These are phyloP conservation scores for Penicillium sp. DNA, from an alignment of 2,329 filamentous ascomycete genomes.

Conservation along the genomic window DNA sequence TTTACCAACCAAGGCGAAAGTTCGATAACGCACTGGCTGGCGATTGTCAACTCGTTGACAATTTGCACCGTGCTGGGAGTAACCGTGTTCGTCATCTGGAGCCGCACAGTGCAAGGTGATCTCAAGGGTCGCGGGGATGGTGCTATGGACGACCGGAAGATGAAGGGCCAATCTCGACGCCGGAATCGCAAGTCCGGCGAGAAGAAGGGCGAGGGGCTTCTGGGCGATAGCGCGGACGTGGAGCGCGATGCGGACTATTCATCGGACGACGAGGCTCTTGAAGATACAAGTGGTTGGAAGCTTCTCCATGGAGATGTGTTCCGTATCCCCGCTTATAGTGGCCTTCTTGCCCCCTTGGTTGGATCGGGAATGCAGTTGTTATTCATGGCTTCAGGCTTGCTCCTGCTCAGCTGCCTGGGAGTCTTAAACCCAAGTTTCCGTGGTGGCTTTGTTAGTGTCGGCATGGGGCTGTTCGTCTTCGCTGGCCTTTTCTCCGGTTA, in stretches of 20 bases:
- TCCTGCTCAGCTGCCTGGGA: conserved; percentile 70
- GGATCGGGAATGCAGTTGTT: conserved; percentile 84
- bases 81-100: conserved; percentile 75
- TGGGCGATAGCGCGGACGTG: conserved; percentile 58
- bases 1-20: conserved; percentile 85
- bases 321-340: conserved; percentile 66
- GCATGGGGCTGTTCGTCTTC: conserved; percentile 76
- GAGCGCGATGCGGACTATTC: conserved; percentile 55
- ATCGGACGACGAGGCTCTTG: conserved; percentile 69
- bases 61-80: conserved; percentile 76
- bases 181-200: conserved; percentile 44
- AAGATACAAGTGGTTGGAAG: conserved; percentile 86
- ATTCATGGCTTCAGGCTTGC: conserved; percentile 72
- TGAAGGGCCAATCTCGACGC: conserved; percentile 45
- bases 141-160: conserved; percentile 64
- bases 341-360: conserved; percentile 73
- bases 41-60: conserved; percentile 81
- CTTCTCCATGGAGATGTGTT: conserved; percentile 86
- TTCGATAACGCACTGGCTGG: conserved; percentile 79
- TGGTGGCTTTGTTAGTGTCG: conserved; percentile 84
- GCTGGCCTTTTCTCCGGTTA: conserved; percentile 83
- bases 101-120: conserved; percentile 73
- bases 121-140: conserved; percentile 71
- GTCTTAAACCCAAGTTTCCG: conserved; percentile 82
- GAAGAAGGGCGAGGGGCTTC: conserved; percentile 54